Evolutionary conservation across 768 basidiomycete genomes (phyloP), one percentile per base, ranked within the genome.

Genomic region (Wakefieldia striispora): DNA sequence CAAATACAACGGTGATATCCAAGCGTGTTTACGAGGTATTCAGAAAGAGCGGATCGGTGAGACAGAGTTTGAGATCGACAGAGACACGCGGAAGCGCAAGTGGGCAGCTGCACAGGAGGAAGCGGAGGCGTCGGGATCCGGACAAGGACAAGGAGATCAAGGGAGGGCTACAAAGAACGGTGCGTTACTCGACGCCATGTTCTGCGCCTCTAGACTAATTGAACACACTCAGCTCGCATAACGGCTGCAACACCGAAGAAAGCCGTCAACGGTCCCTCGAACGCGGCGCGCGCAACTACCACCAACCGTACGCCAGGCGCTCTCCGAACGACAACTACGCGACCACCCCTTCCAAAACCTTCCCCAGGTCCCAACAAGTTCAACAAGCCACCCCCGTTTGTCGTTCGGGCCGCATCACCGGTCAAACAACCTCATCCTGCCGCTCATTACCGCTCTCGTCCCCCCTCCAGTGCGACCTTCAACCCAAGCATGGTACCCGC

Each of bases 1-100:
- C 51, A 88, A 86, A 62, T 91, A 90, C 68, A 75, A 84, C 45
- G 89, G 86, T 3, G 83, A 89, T 58, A 72, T 88, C 21, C 86
- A 88, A 60, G 80, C 79, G 9, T 86, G 85, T 35, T 67, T 88
- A 51, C 75, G 82, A 50, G 88, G 84, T 2, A 66, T 84, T 42
- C 84, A 86, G 68, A 82, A 76, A 60, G 85, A 86, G 51, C 74
- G 75, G 48, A 70, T 88, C 49, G 72, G 72, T 11, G 68, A 83
- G 36, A 69, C 70, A n/a, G 70, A 69, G 14, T 74, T 76, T 3
- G 82, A 81, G 51, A 81, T 88, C 45, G 84, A 88, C 55, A 76
- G 79, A 56, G 80, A 74, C 46, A 82, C 83, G 48, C 75, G 84
- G 51, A 91, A 91, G 65, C 72, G 89, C 56, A 90, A 90, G 65